Conservation (phyloP, 805 yeast genomes). For the Clavispora carvajalis region DNA sequence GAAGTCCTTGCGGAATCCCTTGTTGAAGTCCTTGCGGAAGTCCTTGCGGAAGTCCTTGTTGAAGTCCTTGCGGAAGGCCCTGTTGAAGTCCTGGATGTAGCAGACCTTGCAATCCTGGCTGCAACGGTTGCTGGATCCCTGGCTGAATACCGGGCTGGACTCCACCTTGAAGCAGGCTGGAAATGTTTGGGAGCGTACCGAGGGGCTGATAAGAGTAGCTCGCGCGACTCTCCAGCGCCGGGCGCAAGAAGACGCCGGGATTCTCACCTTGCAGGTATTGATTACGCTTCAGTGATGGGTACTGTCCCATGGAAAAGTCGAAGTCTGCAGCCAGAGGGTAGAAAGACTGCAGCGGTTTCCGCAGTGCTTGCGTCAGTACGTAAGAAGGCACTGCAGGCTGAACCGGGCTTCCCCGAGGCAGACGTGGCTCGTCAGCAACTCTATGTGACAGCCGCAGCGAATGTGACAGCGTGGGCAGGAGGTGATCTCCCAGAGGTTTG, state of each 20-base stretch:
- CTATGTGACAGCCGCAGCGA: constrained; percentile 28
- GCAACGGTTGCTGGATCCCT: too few species aligned
- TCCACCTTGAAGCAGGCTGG: neutral
- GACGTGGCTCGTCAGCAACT: constrained; percentile 32
- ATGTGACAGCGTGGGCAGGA: constrained; percentile 34
- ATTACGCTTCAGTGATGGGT: neutral
- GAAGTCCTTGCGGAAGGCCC: neutral
- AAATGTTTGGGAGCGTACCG: neutral
- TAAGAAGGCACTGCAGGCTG: neutral
- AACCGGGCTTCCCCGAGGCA: constrained; percentile 35
- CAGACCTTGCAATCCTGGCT: too few species aligned
- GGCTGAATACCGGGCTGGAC: neutral
- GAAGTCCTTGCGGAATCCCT: neutral
- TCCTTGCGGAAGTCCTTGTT: neutral
- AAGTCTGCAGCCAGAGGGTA: neutral
- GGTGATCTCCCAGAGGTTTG: constrained; percentile 12
- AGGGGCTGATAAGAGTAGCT: neutral
- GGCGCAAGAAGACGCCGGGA: neutral
- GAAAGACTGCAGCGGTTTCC: constrained; percentile 5
- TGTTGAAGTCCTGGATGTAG: neutral
- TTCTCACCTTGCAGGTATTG: neutral
- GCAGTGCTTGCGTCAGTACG: constrained; percentile 1
- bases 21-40: neutral
- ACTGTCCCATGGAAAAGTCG: neutral
- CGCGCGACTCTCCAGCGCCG: constrained; percentile 1